Evolutionary conservation across 352 stramenopile species (phyloP), one percentile per base, ranked within the genome.

Genomic region (Pythium aphanidermatum): DNA sequence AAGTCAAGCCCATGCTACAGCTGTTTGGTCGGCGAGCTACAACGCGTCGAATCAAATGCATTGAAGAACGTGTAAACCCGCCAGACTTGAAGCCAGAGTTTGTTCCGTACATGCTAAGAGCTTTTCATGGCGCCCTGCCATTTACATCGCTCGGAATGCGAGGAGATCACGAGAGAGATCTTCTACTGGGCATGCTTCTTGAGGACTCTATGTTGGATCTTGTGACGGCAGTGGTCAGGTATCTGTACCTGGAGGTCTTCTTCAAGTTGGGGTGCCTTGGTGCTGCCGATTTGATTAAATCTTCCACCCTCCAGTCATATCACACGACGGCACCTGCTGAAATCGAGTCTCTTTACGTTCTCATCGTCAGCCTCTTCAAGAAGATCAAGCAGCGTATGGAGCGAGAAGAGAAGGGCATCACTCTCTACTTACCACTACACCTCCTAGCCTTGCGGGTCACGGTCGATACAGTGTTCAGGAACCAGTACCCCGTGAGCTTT

Each of bases 401-500:
- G 28, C 43, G 32, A 12, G 49, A 63, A 28, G 51, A 61, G 14
- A 64, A 66, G 13, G 65, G 65, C 2, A 23, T 74, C 4, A 27
- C 55, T 13, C 46, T 83, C 2, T 66, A 69, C 21, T 30, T 88
- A 9, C 71, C 74, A 3, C 51, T 90, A 9, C 30, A 81, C 5
- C 46, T 90, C 13, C 57, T 90, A 0, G 72, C 61, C 17, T 64
- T 87, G 14, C 74, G 78, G 11, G 66, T 90, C 2, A 59, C 68
- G 11, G 37, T 86, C 8, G 72, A 85, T 33, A 83, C 74, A 13
- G 50, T 86, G 3, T 77, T 70, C n/a, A 73, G 73, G 23, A 57
- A 64, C 24, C 69, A 80, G 44, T 90, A 87, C 35, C 73, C 78
- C 0, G 41, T 70, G 13, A 86, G 63, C 40, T 86, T 86, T 30